Evolutionary conservation across 352 stramenopile genomes (phyloP), one percentile per base, ranked within the genome.

Genomic region (Globisporangium nodosum): DNA sequence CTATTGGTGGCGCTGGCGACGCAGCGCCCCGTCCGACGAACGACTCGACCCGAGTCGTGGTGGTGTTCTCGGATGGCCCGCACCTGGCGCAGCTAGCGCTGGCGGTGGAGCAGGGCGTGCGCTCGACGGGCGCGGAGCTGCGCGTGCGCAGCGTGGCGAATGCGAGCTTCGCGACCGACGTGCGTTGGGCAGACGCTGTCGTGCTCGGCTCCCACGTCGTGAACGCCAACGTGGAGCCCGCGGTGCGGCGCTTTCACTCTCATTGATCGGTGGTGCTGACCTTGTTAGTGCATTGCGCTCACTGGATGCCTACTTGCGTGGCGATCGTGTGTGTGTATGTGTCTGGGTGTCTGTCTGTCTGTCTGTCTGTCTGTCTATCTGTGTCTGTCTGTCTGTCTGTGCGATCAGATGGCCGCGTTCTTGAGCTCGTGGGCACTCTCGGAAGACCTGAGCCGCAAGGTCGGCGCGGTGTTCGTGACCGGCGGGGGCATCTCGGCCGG

Each of bases 141-240:
- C 86, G 85, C 50, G 73, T 85, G 24, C 77, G 76, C 11, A 70
- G 65, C 1, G 64, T 90, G 15, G 72, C 72, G 6, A 85, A 88
- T 39, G 68, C 81, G 9, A 88, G 81, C n/a, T 94, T 94, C 54
- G 37, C 65, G 8, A 65, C 81, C n/a, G 85, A 95, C 56, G 85
- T 96, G 13, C 54, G 85, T 53, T 92, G 85, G 75, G 85, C 87
- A 0, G 84, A 96, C 65, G 85, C 85, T 1, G 67, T 96, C 15
- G 81, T 96, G 46, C 75, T 96, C 21, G 87, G 87, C 40, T 83
- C 77, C 15, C 81, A 92, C 46, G 87, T 96, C 20, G 73, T 92
- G 35, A 94, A 96, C 60, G 87, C 85, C 40, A 96, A 96, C 61
- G 76, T 96, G 12, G 85, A 96, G 58, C 83, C 87, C 8, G 83